Percentiles rank a stretch among this genome's conserved stretches.
Evolutionary conservation across 2,329 filamentous ascomycete species (phyloP).

Genomic region (Didymella exigua): DNA sequence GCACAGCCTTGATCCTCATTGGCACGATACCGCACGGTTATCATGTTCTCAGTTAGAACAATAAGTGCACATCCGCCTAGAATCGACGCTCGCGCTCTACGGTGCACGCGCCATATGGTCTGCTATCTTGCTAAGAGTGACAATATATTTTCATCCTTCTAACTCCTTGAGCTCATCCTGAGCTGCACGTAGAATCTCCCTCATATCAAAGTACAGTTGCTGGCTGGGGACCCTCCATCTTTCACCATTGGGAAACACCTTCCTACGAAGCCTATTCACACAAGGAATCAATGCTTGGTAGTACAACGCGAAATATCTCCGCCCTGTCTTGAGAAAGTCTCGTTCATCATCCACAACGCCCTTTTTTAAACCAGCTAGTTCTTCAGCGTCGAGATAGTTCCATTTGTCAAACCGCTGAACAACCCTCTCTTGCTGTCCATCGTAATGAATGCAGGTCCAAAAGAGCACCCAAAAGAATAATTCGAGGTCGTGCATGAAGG

Average conservation of each 20-base stretch:
- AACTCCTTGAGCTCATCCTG: neutral
- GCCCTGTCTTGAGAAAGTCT: neutral
- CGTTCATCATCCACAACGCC: neutral
- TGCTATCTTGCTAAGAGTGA: too few species aligned
- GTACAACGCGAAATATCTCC: conserved; percentile 41
- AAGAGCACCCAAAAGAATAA: conserved; percentile 59
- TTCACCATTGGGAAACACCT: conserved; percentile 42
- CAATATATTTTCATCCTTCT: neutral
- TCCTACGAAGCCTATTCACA: conserved; percentile 48
- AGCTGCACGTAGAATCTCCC: neutral
- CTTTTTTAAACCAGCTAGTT: neutral
- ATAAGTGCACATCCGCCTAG: too few species aligned
- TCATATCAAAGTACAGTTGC: neutral
- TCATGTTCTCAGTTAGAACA: too few species aligned
- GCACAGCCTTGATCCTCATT: too few species aligned
- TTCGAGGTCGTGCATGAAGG: conserved; percentile 57
- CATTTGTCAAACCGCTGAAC: conserved; percentile 28
- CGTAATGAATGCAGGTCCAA: conserved; percentile 55
- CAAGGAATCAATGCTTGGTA: conserved; percentile 48
- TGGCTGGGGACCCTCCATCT: neutral
- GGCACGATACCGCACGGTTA: too few species aligned
- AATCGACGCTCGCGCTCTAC: too few species aligned
- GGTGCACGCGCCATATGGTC: too few species aligned
- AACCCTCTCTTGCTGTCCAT: conserved; percentile 19
- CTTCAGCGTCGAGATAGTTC: neutral